Percentiles rank a stretch among this genome's conserved stretches.
phyloP scores from a whole-genome alignment of 176 grass and related monocot genomes.

The Juncus inflexus region DNA sequence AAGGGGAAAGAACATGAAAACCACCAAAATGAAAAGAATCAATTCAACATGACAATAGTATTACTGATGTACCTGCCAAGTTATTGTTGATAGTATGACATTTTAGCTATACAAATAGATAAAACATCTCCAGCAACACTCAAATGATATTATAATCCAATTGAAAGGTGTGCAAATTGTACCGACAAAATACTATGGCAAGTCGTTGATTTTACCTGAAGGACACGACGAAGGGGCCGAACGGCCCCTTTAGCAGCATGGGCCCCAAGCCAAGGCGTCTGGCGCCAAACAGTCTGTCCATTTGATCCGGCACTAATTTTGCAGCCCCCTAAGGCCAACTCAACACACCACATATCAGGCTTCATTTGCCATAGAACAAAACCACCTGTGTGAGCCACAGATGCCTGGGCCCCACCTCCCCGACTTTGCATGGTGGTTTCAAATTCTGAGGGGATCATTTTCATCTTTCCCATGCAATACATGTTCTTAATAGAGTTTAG shows the following conservation, averaged over 20 bases:
- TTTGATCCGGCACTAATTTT: constrained; percentile 89
- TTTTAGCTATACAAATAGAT: too few species aligned
- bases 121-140: not conserved
- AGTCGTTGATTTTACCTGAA: constrained; percentile 51
- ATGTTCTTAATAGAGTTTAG: constrained; percentile 69
- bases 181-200: not conserved
- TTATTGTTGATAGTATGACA: too few species aligned
- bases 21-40: too few species aligned
- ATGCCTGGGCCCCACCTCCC: constrained; percentile 33
- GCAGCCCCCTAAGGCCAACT: constrained; percentile 86
- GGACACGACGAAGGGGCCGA: constrained; percentile 75
- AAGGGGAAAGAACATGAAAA: too few species aligned
- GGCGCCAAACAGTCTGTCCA: constrained; percentile 83
- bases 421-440: constrained; percentile 68
- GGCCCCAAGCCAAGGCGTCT: constrained; percentile 93
- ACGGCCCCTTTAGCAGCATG: constrained; percentile 82
- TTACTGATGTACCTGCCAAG: too few species aligned
- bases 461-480: constrained; percentile 86
- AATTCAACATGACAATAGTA: too few species aligned
- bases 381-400: constrained; percentile 59
- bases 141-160: not conserved
- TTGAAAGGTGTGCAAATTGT: not conserved
- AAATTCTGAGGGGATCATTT: constrained; percentile 83
- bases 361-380: constrained; percentile 96
- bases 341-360: constrained; percentile 93